A percentile compares a stretch with the other conserved stretches of the same genome.
Evolutionary conservation across 768 basidiomycete species (phyloP).

Genomic region (Rhodotorula paludigena): DNA sequence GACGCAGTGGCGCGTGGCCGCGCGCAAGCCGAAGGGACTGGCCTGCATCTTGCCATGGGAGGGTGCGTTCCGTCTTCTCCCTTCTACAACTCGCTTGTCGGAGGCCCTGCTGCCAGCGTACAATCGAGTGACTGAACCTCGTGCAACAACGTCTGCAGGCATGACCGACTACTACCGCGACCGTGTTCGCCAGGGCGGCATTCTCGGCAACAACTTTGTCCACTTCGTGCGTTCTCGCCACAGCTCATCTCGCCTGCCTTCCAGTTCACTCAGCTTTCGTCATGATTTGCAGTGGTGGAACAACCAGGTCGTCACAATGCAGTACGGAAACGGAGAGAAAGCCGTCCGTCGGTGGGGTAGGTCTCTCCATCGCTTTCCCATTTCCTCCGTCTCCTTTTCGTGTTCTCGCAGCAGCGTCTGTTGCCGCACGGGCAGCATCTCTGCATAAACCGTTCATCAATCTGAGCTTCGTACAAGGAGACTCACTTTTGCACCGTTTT

Average conservation of each 20-base stretch:
- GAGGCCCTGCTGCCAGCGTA: no score
- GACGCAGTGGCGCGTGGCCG: conserved; percentile 42
- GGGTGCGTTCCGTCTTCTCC: conserved; percentile 2
- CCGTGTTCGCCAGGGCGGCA: conserved; percentile 39
- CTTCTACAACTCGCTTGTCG: neutral
- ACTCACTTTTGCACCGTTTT: neutral
- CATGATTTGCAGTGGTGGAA: conserved; percentile 27
- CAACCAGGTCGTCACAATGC: conserved; percentile 37
- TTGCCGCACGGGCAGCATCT: no score
- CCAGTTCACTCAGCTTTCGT: neutral
- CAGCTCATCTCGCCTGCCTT: conserved; percentile 1
- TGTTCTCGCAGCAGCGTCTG: no score
- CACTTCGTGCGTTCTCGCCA: conserved; percentile 1
- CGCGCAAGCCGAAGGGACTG: conserved; percentile 38
- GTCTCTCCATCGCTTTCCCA: neutral
- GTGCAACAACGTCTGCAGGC: no score
- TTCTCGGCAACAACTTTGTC: conserved; percentile 37
- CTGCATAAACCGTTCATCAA: no score
- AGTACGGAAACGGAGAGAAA: conserved; percentile 35
- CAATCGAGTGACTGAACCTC: neutral
- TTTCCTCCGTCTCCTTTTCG: no score
- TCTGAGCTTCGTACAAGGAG: no score
- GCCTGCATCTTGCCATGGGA: conserved; percentile 41
- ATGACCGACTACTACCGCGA: conserved; percentile 41
- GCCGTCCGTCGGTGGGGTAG: conserved; percentile 19